A percentile compares a stretch with the other conserved stretches of the same genome.
Evolutionary conservation across 1,284 basidiomycete species (phyloP).

Genomic region (Coniophora puteana): DNA sequence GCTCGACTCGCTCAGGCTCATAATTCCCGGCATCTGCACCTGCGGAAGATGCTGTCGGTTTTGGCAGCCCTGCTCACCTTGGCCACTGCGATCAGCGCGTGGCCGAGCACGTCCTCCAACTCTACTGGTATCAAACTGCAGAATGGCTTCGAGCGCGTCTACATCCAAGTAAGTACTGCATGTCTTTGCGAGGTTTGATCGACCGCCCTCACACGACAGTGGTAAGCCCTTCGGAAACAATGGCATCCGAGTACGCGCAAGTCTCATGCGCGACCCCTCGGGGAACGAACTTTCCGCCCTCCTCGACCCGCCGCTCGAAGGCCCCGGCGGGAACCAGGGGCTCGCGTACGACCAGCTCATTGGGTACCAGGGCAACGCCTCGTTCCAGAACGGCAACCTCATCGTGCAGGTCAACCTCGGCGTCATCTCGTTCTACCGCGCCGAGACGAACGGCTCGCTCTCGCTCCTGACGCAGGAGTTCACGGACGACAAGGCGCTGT

Average conservation of each 20-base stretch:
- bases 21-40: too few species aligned
- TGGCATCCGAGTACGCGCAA: constrained; percentile 36
- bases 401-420: constrained; percentile 28
- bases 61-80: background rate
- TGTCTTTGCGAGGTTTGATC: constrained; percentile 1
- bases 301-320: constrained; percentile 37
- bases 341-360: constrained; percentile 30
- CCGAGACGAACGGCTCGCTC: constrained; percentile 30
- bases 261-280: constrained; percentile 35
- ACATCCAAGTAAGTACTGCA: constrained; percentile 29
- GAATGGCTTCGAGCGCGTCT: constrained; percentile 36
- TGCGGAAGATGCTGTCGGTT: too few species aligned
- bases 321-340: constrained; percentile 31
- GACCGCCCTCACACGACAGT: background rate
- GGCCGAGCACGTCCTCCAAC: constrained; percentile 15
- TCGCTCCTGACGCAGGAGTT: constrained; percentile 33
- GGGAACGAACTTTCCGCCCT: constrained; percentile 33
- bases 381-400: constrained; percentile 34
- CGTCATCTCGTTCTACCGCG: constrained; percentile 32
- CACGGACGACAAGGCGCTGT: constrained; percentile 33
- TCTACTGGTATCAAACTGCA: constrained; percentile 36
- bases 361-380: constrained; percentile 30
- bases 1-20: too few species aligned
- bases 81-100: background rate
- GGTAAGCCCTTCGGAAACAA: constrained; percentile 36